A percentile compares a stretch with the other conserved stretches of the same genome.
Conservation (phyloP, 257 asterid genomes). For the Thymus mandschuricus region DNA sequence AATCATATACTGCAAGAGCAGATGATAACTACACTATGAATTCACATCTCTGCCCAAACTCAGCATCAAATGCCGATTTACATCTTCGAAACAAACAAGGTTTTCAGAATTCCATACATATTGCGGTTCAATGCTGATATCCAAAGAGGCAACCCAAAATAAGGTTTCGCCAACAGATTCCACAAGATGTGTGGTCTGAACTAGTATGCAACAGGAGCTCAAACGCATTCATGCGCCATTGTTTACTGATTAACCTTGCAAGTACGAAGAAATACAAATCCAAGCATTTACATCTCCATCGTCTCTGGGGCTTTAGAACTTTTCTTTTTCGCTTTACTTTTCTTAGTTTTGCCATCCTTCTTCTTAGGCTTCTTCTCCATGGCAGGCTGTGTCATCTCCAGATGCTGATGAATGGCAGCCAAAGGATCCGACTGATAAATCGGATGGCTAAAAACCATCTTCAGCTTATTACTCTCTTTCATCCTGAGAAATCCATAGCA, state of each 20-base stretch:
- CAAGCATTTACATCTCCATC: slow-evolving; percentile 56
- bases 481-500: slow-evolving; percentile 46
- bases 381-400: slow-evolving; percentile 72
- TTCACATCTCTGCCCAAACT: too few relatives aligned
- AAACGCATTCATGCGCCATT: not conserved
- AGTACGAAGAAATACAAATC: not conserved
- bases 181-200: not conserved
- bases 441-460: slow-evolving; percentile 61
- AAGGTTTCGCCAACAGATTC: not conserved
- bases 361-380: slow-evolving; percentile 54
- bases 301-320: slow-evolving; percentile 49
- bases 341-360: slow-evolving; percentile 46
- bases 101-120: not conserved
- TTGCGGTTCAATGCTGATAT: not conserved
- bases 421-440: slow-evolving; percentile 70
- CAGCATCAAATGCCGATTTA: not conserved
- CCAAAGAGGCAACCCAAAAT: not conserved
- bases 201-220: not conserved
- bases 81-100: not conserved
- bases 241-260: not conserved
- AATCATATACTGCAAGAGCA: not conserved
- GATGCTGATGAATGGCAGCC: slow-evolving; percentile 68
- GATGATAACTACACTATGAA: not conserved
- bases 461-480: slow-evolving; percentile 66
- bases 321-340: slow-evolving; percentile 50